A percentile compares a stretch with the other conserved stretches of the same genome.
Evolutionary conservation across 2,329 filamentous ascomycete genomes (phyloP).

Genomic region (Eutypella sp.): DNA sequence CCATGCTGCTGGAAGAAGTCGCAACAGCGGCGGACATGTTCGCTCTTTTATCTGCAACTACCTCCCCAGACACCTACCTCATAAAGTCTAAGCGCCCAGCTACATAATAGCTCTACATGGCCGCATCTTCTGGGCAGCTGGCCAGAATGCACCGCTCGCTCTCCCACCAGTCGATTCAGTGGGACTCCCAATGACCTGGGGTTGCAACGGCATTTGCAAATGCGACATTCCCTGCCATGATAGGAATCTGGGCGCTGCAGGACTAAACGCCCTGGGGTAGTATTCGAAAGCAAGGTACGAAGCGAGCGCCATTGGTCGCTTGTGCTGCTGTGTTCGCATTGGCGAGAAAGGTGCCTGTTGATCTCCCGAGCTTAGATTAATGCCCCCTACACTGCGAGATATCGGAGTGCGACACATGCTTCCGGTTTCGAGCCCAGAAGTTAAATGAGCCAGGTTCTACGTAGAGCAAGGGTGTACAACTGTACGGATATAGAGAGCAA

Average conservation of each 20-base stretch:
- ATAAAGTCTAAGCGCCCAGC: no score
- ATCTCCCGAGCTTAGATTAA: no score
- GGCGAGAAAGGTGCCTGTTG: not conserved
- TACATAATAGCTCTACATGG: no score
- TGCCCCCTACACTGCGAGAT: no score
- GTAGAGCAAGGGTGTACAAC: no score
- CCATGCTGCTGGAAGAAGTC: not conserved
- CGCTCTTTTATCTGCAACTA: not conserved
- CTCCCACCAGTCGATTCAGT: not conserved
- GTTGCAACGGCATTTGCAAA: not conserved
- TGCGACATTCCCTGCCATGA: not conserved
- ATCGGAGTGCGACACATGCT: no score
- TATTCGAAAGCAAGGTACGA: not conserved
- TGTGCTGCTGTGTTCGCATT: not conserved
- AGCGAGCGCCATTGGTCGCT: not conserved
- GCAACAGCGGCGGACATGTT: not conserved
- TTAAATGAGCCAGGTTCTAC: no score
- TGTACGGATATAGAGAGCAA: no score
- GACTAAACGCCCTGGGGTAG: not conserved
- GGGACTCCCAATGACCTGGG: not conserved
- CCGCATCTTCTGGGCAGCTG: no score
- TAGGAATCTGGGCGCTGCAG: not conserved
- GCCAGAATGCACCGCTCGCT: no score
- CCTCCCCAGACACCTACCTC: no score
- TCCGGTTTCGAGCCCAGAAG: no score